These are phyloP conservation scores for Coelastrella sp. DNA, from an alignment of 139 green algal species.

Conservation along the genomic window DNA sequence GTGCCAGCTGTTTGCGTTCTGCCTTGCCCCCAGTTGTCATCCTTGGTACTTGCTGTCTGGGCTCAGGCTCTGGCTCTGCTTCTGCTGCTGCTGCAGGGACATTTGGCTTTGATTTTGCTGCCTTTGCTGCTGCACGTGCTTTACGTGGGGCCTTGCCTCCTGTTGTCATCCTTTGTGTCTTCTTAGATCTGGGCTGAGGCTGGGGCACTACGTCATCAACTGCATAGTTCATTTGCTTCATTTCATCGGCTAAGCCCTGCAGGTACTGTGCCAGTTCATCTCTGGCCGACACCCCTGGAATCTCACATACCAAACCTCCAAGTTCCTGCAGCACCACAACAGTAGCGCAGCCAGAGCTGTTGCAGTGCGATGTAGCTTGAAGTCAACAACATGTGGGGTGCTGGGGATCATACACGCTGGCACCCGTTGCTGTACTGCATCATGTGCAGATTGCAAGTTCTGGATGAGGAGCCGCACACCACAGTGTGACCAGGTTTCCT, in stretches of 20 bases:
- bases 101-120: neutral
- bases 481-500: no score
- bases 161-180: neutral
- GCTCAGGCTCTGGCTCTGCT: no score
- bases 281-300: neutral
- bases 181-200: neutral
- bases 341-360: neutral
- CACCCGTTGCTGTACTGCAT: no score
- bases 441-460: no score
- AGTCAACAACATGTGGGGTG: neutral
- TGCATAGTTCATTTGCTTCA: conserved; percentile 9
- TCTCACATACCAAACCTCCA: conserved; percentile 17
- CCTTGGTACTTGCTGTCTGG: no score
- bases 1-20: no score
- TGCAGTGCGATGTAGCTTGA: no score
- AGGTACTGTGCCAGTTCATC: conserved; percentile 10
- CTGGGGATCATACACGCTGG: neutral
- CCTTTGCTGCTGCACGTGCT: neutral
- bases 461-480: no score
- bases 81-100: no score
- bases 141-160: neutral
- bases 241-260: conserved; percentile 12
- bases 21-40: no score
- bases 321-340: neutral
- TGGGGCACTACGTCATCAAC: neutral